Base-by-base conservation (phyloP, 2,329 filamentous ascomycete species). In the Hypoxylon sp. region DNA sequence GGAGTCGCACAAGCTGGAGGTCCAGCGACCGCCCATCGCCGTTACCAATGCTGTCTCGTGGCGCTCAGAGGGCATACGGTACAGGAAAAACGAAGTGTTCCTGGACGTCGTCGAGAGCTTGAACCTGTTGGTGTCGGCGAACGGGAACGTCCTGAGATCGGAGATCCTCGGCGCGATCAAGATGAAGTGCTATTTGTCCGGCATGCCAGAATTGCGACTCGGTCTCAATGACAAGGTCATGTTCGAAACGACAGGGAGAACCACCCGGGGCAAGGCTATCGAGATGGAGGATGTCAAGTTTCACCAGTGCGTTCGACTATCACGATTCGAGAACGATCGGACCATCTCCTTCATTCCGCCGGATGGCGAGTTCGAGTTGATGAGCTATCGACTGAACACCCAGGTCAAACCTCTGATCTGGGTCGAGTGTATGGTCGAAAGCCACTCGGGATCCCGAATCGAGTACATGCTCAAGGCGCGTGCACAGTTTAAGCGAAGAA, bases 281-380 rank as follows among this genome's bases (percentile, higher is more conserved):
- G 95, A 99, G 79, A 99, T 99, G 95, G 95, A 99, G 72, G 95
- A 99, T 69, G 95, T 99, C 77, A 99, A 99, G 72, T 99, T 99
- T 77, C 95, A 99, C 78, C 95, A 99, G 76, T 99, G 95, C 73
- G 95, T 99, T 64, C 88, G 95, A 62, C 83, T 99, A 64, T 96
- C 92, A 43, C 87, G 95, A 66, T 99, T 99, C 78, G 95, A 99
- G 77, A 99, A 98, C 77, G 95, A 99, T 80, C 84, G 95, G 59
- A 99, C 95, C 31, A 99, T 99, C 78, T 97, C 92, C 73, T 99
- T 99, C 76, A 98, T 99, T 68, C 95, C 95, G 1, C 95, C 95
- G 9, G 95, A 99, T 73, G 95, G 95, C 73, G 95, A 99, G 75
- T 99, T 99, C 73, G 95, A 99, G 80, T 86, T 99, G 69, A 99